Evolutionary conservation across 768 basidiomycete species (phyloP).

Genomic region (Tricholoma hemisulphureum): DNA sequence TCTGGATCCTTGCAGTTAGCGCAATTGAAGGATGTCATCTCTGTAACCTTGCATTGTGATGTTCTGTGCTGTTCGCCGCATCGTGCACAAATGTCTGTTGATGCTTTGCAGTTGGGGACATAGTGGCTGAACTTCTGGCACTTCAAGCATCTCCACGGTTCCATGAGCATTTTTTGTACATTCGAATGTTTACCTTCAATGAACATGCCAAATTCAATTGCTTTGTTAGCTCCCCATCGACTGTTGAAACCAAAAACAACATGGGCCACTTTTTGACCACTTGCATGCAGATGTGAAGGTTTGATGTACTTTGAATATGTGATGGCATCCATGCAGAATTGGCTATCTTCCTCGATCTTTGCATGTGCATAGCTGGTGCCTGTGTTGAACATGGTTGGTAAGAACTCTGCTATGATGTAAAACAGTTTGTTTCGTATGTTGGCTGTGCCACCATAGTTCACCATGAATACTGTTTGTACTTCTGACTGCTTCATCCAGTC

Average conservation of each 20-base stretch:
- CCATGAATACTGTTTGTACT: no score
- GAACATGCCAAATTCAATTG: constrained; percentile 17
- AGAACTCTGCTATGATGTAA: no score
- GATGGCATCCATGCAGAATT: constrained; percentile 6
- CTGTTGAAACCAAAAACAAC: constrained; percentile 18
- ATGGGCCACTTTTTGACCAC: no score
- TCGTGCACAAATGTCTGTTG: constrained; percentile 10
- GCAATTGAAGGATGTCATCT: constrained; percentile 13
- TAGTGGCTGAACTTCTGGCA: no score
- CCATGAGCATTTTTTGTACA: background rate
- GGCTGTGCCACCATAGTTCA: background rate
- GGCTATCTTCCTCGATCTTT: constrained; percentile 15
- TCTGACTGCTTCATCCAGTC: no score
- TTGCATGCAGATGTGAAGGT: constrained; percentile 5
- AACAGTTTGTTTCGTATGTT: constrained; percentile 5
- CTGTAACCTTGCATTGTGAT: constrained; percentile 6
- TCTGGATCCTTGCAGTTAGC: constrained; percentile 21
- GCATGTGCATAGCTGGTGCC: constrained; percentile 4
- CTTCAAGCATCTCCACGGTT: no score
- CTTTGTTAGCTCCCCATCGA: constrained; percentile 19
- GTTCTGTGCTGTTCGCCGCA: constrained; percentile 22
- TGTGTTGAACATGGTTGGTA: constrained; percentile 19
- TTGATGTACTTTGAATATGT: constrained; percentile 26
- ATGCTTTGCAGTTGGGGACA: constrained; percentile 7
- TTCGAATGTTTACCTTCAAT: constrained; percentile 13